Evolutionary conservation across 352 stramenopile genomes (phyloP).

Genomic region (Plasmopara viticola): DNA sequence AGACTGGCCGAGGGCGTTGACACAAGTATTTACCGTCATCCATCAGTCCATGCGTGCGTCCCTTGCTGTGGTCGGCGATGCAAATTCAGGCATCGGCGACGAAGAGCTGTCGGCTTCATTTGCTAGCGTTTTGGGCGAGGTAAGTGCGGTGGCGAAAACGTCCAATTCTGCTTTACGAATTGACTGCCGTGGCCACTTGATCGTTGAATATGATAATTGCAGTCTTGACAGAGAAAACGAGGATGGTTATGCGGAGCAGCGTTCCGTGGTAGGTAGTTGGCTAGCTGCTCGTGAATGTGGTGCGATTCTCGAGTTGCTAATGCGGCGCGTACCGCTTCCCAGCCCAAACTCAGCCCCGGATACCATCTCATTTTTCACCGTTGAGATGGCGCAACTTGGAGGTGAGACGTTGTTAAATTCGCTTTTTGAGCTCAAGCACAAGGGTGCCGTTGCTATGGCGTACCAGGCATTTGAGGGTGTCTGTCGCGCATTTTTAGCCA

Average conservation of each 20-base stretch:
- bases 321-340: conserved; percentile 54
- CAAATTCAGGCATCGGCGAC: conserved; percentile 55
- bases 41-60: conserved; percentile 58
- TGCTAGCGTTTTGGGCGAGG: conserved; percentile 58
- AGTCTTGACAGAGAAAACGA: conserved; percentile 33
- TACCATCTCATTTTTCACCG: conserved; percentile 33
- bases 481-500: conserved; percentile 67
- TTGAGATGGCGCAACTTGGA: conserved; percentile 43
- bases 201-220: conserved; percentile 39
- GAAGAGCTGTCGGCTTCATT: conserved; percentile 58
- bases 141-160: conserved; percentile 47
- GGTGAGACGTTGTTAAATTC: conserved; percentile 76
- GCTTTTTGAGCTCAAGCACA: conserved; percentile 86
- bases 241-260: conserved; percentile 53
- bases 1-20: conserved; percentile 45
- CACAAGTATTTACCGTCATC: conserved; percentile 44
- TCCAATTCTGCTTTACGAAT: conserved; percentile 53
- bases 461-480: conserved; percentile 83
- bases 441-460: conserved; percentile 77
- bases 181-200: conserved; percentile 75
- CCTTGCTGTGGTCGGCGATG: conserved; percentile 66
- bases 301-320: conserved; percentile 68
- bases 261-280: conserved; percentile 82
- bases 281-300: conserved; percentile 78
- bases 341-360: conserved; percentile 9